Base-by-base conservation (phyloP, 257 asterid genomes). In the Leptodermis oblonga region DNA sequence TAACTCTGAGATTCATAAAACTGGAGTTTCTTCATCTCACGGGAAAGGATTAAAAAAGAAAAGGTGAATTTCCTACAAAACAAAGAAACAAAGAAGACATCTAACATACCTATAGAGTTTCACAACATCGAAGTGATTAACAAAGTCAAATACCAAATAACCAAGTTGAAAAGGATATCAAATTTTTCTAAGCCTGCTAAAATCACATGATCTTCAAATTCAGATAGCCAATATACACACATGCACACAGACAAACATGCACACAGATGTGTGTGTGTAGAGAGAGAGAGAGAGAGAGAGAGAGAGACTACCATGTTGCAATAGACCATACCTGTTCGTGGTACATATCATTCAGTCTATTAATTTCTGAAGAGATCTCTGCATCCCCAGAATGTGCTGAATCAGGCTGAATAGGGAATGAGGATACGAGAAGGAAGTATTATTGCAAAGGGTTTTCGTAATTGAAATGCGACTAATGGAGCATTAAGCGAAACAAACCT, bases 291-390 rank as follows among this genome's bases (percentile, higher is more conserved):
- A 49, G 51, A 18, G 33, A 37, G 52, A 26, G 71, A 55, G 25
- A 46, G n/a, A 36, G 17, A 42, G 9, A 56, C 51, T 69, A 64
- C 59, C 61, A 39, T 62, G 69, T 37, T 62, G 76, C 81, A 73
- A 61, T 51, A 68, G 64, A 67, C 82, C 68, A 67, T 83, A 92
- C 98, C 95, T 82, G 84, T 78, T 88, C 89, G 71, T 78, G 84
- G 78, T 85, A 81, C 81, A 88, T 81, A 78, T 84, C 85, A 61
- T 81, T 83, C 80, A 90, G 73, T 65, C 67, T 81, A 79, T 73
- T 68, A 70, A 92, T 81, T 78, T 85, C 88, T 63, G 80, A 78
- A 41, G 78, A 76, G 67, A 90, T 77, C 68, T 84, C 95, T 80
- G 86, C 96, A 71, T 88, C 83, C 74, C 82, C 87, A 71, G 74